A percentile compares a stretch with the other conserved stretches of the same genome.
phyloP scores from a whole-genome alignment of 495 filamentous ascomycete genomes.

The Glonium stellatum region DNA sequence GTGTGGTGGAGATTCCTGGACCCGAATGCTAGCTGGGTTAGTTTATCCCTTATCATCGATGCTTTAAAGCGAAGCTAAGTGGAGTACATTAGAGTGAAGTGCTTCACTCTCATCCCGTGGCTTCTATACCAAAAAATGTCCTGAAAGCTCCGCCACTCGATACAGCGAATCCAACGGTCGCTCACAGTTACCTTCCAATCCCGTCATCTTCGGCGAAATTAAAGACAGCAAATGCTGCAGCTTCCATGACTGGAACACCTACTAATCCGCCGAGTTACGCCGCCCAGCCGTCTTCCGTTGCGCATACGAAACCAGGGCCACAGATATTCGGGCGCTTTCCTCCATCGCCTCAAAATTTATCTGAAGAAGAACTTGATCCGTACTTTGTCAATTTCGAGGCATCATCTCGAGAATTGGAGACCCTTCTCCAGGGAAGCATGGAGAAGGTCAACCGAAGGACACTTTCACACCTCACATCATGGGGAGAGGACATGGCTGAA shows the following conservation, averaged over 20 bases:
- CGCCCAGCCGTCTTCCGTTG: constrained; percentile 45
- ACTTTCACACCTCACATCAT: constrained; percentile 68
- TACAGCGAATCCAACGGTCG: constrained; percentile 82
- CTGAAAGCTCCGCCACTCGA: constrained; percentile 90
- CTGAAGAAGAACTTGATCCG: constrained; percentile 85
- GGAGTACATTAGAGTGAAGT: constrained; percentile 66
- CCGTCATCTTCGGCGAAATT: constrained; percentile 81
- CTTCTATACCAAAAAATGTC: constrained; percentile 85
- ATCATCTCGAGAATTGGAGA: constrained; percentile 79
- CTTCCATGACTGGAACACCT: constrained; percentile 46
- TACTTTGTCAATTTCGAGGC: constrained; percentile 91
- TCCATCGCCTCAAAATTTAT: constrained; percentile 63
- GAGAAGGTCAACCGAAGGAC: constrained; percentile 93
- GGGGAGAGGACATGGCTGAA: constrained; percentile 85
- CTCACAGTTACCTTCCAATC: constrained; percentile 79
- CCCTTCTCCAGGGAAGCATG: constrained; percentile 79
- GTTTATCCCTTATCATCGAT: constrained; percentile 18
- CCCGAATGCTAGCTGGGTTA: constrained; percentile 96
- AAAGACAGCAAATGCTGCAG: constrained; percentile 47
- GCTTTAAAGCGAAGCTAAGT: background rate
- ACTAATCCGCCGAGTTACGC: constrained; percentile 43
- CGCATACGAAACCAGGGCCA: constrained; percentile 53
- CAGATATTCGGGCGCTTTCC: constrained; percentile 77
- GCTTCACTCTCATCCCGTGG: constrained; percentile 77
- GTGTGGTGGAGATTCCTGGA: constrained; percentile 97